These are phyloP conservation scores for Datura wrightii DNA, from an alignment of 257 asterid species.

Conservation along the genomic window DNA sequence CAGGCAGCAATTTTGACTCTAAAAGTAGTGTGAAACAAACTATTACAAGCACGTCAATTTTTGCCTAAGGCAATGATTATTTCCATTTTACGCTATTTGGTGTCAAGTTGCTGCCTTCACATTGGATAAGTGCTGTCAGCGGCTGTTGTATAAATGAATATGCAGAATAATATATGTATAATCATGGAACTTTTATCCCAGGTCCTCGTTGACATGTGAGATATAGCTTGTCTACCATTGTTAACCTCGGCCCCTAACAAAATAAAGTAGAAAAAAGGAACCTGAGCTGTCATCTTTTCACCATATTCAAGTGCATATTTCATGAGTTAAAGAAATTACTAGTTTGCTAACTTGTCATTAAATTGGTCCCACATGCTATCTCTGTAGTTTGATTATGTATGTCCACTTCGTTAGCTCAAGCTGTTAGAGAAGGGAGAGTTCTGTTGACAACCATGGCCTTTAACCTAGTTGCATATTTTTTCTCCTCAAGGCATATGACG, in stretches of 20 bases:
- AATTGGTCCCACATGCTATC: neutral
- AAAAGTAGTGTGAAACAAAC: neutral
- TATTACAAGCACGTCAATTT: neutral
- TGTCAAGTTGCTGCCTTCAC: neutral
- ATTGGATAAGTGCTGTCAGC: neutral
- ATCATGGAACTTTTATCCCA: neutral
- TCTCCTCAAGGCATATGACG: neutral
- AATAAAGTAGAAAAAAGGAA: neutral
- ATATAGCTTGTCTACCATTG: too few species aligned
- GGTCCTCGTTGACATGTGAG: neutral
- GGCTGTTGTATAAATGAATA: neutral
- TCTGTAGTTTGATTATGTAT: neutral
- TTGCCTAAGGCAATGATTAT: neutral
- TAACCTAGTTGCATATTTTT: slow-evolving; percentile 3
- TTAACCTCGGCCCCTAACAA: neutral
- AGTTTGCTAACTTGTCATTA: slow-evolving; percentile 2
- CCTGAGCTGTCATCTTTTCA: neutral
- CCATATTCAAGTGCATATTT: neutral
- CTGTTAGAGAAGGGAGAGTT: slow-evolving; percentile 6
- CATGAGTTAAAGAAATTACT: neutral
- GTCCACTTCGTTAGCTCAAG: neutral
- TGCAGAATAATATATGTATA: neutral
- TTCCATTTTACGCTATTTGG: neutral
- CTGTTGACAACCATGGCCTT: neutral
- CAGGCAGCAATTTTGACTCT: too few species aligned